Percentiles rank a stretch among this genome's conserved stretches.
Evolutionary conservation across 257 asterid species (phyloP).

Genomic region (Phtheirospermum japonicum): DNA sequence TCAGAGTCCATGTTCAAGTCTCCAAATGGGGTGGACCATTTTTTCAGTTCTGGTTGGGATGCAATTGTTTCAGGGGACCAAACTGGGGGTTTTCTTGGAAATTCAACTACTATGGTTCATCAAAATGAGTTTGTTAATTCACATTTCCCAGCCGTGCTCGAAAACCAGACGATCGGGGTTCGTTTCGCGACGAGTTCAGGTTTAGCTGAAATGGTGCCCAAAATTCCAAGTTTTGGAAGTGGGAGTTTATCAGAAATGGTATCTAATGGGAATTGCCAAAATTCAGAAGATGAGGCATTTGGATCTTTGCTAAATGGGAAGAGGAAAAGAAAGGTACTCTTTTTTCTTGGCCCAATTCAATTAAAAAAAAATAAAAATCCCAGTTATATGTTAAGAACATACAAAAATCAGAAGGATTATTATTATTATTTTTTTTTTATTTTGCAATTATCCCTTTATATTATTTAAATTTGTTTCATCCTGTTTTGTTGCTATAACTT

Average conservation of each 20-base stretch:
- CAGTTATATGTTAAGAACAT: no score
- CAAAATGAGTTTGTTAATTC: conserved; percentile 49
- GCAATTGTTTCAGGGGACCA: conserved; percentile 44
- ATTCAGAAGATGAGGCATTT: conserved; percentile 38
- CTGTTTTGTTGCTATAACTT: no score
- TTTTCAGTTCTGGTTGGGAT: conserved; percentile 63
- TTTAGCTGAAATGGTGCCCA: conserved; percentile 46
- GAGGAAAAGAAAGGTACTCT: conserved; percentile 47
- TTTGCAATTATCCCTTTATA: no score
- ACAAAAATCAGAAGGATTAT: no score
- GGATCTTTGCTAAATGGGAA: conserved; percentile 46
- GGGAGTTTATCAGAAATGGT: conserved; percentile 58
- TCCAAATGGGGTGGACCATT: conserved; percentile 32
- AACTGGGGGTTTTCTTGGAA: conserved; percentile 36
- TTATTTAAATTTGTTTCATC: no score
- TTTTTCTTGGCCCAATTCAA: no score
- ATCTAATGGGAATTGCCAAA: conserved; percentile 33
- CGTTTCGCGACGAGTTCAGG: conserved; percentile 44
- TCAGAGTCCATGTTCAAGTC: conserved; percentile 18
- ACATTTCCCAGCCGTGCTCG: conserved; percentile 36
- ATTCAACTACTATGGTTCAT: conserved; percentile 35
- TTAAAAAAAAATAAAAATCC: no score
- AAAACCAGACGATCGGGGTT: conserved; percentile 37
- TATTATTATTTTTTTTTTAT: no score
- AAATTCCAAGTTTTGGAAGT: conserved; percentile 51